A percentile compares a stretch with the other conserved stretches of the same genome.
Evolutionary conservation across 1,284 basidiomycete species (phyloP).

Genomic region (Chalciporus sp.): DNA sequence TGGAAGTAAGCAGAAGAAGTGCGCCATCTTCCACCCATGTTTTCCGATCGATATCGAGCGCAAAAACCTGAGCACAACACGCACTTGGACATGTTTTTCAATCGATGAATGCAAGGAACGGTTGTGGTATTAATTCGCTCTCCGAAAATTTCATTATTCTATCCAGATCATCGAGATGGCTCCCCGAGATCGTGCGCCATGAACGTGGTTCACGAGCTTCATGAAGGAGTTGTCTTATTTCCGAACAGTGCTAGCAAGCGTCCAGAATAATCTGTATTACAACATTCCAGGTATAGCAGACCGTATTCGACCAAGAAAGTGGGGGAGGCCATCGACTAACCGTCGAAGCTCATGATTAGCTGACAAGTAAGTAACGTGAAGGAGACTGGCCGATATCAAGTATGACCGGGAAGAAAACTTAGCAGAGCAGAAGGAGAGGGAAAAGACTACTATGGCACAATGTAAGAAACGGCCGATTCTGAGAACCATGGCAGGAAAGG

Average conservation of each 20-base stretch:
- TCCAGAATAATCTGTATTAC: conserved; percentile 38
- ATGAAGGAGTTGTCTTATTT: conserved; percentile 18
- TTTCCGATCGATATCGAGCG: conserved; percentile 10
- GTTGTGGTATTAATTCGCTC: conserved; percentile 1
- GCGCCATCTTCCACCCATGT: conserved; percentile 2
- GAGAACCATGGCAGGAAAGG: background rate
- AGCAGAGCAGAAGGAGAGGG: background rate
- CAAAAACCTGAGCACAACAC: background rate
- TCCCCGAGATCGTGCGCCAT: background rate
- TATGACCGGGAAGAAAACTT: conserved; percentile 6
- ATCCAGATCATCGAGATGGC: background rate
- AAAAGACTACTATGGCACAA: conserved; percentile 30
- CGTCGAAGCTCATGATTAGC: conserved; percentile 26
- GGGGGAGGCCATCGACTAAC: conserved; percentile 14
- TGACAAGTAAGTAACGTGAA: conserved; percentile 27
- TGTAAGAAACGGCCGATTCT: conserved; percentile 3
- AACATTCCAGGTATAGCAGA: conserved; percentile 40
- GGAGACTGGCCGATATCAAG: conserved; percentile 14
- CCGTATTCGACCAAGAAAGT: conserved; percentile 33
- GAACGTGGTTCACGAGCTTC: background rate
- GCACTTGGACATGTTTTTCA: background rate
- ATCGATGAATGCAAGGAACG: conserved; percentile 13
- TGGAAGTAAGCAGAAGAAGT: background rate
- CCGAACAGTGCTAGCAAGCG: conserved; percentile 16
- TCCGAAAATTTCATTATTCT: conserved; percentile 11